Conservation (phyloP, 1,139 yeast species). For the Debaryomyces fabryi region DNA sequence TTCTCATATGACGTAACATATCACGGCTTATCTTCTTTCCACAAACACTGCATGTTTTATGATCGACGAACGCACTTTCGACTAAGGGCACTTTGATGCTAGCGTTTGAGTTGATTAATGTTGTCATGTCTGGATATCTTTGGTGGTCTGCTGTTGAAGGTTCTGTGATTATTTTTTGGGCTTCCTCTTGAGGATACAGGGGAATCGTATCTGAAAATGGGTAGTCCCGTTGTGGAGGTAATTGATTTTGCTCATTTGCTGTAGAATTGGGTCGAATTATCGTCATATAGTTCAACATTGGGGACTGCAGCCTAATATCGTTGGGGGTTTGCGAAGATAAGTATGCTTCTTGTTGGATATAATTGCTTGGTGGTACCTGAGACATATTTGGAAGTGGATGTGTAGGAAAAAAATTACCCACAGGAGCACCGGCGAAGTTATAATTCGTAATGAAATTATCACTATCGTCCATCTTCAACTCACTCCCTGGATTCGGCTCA, state of each 20-base stretch:
- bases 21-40: conserved; percentile 61
- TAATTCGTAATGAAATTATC: background rate
- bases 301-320: background rate
- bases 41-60: conserved; percentile 53
- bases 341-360: background rate
- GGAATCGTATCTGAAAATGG: background rate
- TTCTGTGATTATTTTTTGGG: background rate
- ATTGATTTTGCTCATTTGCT: background rate
- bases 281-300: background rate
- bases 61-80: conserved; percentile 34
- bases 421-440: background rate
- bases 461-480: background rate
- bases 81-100: conserved; percentile 40
- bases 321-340: background rate
- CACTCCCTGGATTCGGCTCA: background rate
- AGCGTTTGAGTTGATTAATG: conserved; percentile 42
- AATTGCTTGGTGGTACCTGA: background rate
- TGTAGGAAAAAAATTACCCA: background rate
- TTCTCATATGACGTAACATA: conserved; percentile 65
- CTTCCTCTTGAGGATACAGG: background rate
- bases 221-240: background rate
- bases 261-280: background rate
- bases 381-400: background rate
- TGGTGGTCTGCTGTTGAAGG: conserved; percentile 11
- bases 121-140: conserved; percentile 45